A percentile compares a stretch with the other conserved stretches of the same genome.
Conservation (phyloP, 208 protist genomes). For the Novymonas esmeraldas region DNA sequence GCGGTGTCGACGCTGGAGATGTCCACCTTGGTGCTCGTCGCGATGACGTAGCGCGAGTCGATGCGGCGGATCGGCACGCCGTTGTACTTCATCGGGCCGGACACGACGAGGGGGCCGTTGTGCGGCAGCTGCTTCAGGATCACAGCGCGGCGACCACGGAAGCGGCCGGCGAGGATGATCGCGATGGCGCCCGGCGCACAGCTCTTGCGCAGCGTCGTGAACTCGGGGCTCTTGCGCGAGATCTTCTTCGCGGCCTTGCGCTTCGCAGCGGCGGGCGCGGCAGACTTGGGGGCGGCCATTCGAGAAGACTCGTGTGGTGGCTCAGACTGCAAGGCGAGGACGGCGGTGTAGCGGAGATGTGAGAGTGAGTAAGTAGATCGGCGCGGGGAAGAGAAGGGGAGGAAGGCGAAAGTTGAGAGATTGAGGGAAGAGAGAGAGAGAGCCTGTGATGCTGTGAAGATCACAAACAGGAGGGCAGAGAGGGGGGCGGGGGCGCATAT, state of each 20-base stretch:
- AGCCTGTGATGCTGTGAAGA: too few species aligned
- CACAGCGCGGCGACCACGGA: slow-evolving; percentile 97
- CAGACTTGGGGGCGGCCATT: slow-evolving; percentile 17
- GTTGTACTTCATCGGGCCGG: slow-evolving; percentile 96
- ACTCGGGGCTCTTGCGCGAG: slow-evolving; percentile 50
- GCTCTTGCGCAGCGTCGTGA: slow-evolving; percentile 58
- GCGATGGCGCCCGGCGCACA: slow-evolving; percentile 47
- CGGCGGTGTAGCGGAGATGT: background rate
- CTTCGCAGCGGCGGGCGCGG: slow-evolving; percentile 64
- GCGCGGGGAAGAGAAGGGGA: background rate
- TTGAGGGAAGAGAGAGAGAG: slow-evolving; percentile 2
- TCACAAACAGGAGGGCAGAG: background rate
- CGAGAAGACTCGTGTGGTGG: slow-evolving; percentile 18
- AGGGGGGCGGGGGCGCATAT: background rate
- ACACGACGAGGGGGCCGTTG: slow-evolving; percentile 96
- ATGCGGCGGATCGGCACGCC: slow-evolving; percentile 98
- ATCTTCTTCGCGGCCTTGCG: slow-evolving; percentile 64
- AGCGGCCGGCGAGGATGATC: slow-evolving; percentile 95
- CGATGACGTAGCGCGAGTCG: slow-evolving; percentile 97
- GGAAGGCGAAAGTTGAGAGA: background rate
- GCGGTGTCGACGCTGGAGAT: slow-evolving; percentile 85
- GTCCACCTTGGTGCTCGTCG: slow-evolving; percentile 98
- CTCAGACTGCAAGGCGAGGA: slow-evolving; percentile 15
- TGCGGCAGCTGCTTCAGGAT: slow-evolving; percentile 97
- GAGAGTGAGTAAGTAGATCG: background rate